Base-by-base conservation (phyloP, 805 yeast genomes). In the Yarrowia osloensis region DNA sequence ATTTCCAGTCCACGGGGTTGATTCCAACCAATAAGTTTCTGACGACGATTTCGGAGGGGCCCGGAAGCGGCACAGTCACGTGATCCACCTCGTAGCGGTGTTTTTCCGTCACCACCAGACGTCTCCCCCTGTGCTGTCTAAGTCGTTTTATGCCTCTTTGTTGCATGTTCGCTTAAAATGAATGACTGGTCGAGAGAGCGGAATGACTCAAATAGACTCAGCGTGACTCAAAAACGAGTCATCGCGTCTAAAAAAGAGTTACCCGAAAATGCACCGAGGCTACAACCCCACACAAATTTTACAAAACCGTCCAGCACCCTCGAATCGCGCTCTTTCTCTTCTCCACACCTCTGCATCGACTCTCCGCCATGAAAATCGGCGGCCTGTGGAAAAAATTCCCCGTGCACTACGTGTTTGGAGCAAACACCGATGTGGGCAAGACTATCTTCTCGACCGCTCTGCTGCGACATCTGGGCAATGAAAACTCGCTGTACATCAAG, bases 371-470 rank as follows among this genome's bases (percentile, higher is more conserved):
- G 63, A 61, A 61, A 31, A 46, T 46, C 17, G 66, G 54, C 54
- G 54, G 54, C 22, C 44, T 61, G 54, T 61, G 66, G 66, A 61
- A 35, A 44, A 61, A 61, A 8, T 61, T 61, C 54, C 66, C 66
- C 24, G 44, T 61, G 13, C 66, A 61, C 9, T 61, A 61, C 46
- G 65, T 70, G 37, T 70, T 66, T 67, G 74, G 74, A 9, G 74
- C 74, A 12, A 72, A 72, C 67, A 72, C 74, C 2, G 72, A 72
- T 44, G 73, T 72, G 4, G 74, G 74, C 22, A 72, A 72, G 49
- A 72, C 74, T 2, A 59, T 72, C 29, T 44, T 72, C 15, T 59
- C 74, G 3, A 69, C 74, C 0, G 66, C 69, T 4, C 29, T 72
- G 12, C 65, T 67, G 9, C 55, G 68, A 31, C 62, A 44, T 8